phyloP scores from a whole-genome alignment of 768 basidiomycete species.

The Amanita fuliginea region DNA sequence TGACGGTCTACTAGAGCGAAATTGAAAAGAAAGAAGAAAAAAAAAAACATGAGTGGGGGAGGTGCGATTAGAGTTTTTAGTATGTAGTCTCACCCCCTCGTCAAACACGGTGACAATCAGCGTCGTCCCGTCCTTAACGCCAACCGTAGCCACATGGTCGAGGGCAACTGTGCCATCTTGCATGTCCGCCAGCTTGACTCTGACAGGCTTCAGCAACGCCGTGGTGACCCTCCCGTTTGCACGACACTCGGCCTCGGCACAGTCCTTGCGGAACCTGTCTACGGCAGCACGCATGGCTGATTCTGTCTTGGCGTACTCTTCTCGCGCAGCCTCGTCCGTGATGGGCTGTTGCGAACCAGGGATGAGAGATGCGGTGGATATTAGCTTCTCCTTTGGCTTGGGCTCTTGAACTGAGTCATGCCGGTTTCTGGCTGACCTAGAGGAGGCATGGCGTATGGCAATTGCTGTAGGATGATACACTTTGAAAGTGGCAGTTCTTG shows the following conservation, averaged over 20 bases:
- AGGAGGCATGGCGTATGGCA: constrained; percentile 1
- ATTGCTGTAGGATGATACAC: not conserved
- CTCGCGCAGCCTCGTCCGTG: constrained; percentile 36
- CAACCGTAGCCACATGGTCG: constrained; percentile 71
- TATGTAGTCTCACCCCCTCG: constrained; percentile 60
- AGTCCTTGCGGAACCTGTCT: constrained; percentile 73
- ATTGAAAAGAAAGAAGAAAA: too few relatives aligned
- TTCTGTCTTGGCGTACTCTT: constrained; percentile 55
- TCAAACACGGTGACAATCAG: constrained; percentile 71
- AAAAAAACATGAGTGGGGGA: too few relatives aligned
- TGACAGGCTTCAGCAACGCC: constrained; percentile 55
- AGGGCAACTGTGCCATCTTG: constrained; percentile 23
- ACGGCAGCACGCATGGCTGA: constrained; percentile 50
- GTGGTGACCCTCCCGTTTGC: constrained; percentile 73
- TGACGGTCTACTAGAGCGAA: constrained; percentile 50
- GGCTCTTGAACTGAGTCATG: not conserved
- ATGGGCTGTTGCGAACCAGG: constrained; percentile 61
- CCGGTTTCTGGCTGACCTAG: not conserved
- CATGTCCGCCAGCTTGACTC: constrained; percentile 36
- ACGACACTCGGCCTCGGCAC: constrained; percentile 58
- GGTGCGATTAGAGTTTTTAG: too few relatives aligned
- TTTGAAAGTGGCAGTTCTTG: not conserved
- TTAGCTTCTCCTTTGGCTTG: constrained; percentile 23
- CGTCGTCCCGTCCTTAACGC: constrained; percentile 66
- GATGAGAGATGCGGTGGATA: constrained; percentile 47